A percentile compares a stretch with the other conserved stretches of the same genome.
Conservation (phyloP, 768 basidiomycete genomes). For the Lactarius deliciosus region DNA sequence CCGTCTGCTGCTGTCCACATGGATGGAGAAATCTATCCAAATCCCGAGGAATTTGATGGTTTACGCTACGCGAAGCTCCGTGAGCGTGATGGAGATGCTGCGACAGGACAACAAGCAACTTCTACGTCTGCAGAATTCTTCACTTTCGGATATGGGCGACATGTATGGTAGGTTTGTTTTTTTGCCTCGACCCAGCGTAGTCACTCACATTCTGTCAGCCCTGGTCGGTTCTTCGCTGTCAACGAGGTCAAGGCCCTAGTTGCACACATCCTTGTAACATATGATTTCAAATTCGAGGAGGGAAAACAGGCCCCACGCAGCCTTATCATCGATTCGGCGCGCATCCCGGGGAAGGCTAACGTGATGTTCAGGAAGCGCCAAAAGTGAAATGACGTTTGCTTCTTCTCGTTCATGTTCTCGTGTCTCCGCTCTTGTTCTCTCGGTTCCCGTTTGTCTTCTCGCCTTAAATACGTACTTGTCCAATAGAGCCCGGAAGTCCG, state of each 20-base stretch:
- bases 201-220: slow-evolving; percentile 21
- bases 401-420: no score
- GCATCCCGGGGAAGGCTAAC: slow-evolving; percentile 22
- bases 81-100: slow-evolving; percentile 28
- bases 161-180: slow-evolving; percentile 30
- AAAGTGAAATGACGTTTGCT: neutral
- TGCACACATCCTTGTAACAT: slow-evolving; percentile 32
- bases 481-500: no score
- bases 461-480: no score
- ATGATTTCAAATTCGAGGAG: slow-evolving; percentile 32
- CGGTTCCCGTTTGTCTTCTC: no score
- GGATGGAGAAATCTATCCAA: slow-evolving; percentile 44
- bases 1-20: slow-evolving; percentile 39
- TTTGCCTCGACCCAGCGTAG: neutral
- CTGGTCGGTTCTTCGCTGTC: slow-evolving; percentile 33
- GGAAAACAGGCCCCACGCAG: slow-evolving; percentile 20
- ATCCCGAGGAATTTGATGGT: slow-evolving; percentile 43
- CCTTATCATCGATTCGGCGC: neutral
- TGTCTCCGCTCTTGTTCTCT: no score
- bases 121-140: slow-evolving; percentile 37
- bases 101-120: slow-evolving; percentile 32
- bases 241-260: slow-evolving; percentile 32
- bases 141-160: slow-evolving; percentile 33
- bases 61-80: slow-evolving; percentile 41
- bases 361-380: slow-evolving; percentile 32